phyloP scores from a whole-genome alignment of 345 rosid species.

The Rhizophora apiculata region DNA sequence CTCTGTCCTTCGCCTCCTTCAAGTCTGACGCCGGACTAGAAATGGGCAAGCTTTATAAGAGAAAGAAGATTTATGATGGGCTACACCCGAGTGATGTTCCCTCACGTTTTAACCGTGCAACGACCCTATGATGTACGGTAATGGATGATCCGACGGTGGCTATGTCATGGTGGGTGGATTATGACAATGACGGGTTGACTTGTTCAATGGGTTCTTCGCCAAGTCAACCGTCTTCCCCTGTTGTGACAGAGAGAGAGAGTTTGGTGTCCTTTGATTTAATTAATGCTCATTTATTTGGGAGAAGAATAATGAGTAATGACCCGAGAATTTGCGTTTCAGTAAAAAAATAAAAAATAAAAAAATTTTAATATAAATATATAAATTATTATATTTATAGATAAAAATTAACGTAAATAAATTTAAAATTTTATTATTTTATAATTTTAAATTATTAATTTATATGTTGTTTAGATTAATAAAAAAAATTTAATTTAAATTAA shows the following conservation, averaged over 20 bases:
- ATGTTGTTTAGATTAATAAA: too few relatives aligned
- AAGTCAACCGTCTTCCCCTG: constrained; percentile 13
- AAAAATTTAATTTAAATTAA: too few relatives aligned
- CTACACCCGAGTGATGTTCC: constrained; percentile 14
- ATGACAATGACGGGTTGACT: constrained; percentile 3
- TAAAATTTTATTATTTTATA: too few relatives aligned
- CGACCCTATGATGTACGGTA: not conserved
- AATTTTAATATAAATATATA: too few relatives aligned
- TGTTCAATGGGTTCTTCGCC: not conserved
- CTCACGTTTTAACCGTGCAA: not conserved
- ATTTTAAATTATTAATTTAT: too few relatives aligned
- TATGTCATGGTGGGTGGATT: constrained; percentile 2
- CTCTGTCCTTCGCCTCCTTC: not conserved
- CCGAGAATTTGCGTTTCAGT: too few relatives aligned
- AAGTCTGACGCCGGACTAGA: constrained; percentile 18
- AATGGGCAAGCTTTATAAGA: constrained; percentile 26
- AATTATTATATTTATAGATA: too few relatives aligned
- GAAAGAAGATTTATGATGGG: constrained; percentile 11
- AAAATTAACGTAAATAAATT: too few relatives aligned
- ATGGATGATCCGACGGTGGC: constrained; percentile 24
- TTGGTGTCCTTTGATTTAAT: not conserved
- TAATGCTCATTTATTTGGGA: not conserved
- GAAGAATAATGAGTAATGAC: not conserved
- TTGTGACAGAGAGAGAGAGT: not conserved
- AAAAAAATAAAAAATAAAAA: too few relatives aligned